Evolutionary conservation across 371 early-diverging fungal species (phyloP).

Genomic region (Funneliformis caledonium): DNA sequence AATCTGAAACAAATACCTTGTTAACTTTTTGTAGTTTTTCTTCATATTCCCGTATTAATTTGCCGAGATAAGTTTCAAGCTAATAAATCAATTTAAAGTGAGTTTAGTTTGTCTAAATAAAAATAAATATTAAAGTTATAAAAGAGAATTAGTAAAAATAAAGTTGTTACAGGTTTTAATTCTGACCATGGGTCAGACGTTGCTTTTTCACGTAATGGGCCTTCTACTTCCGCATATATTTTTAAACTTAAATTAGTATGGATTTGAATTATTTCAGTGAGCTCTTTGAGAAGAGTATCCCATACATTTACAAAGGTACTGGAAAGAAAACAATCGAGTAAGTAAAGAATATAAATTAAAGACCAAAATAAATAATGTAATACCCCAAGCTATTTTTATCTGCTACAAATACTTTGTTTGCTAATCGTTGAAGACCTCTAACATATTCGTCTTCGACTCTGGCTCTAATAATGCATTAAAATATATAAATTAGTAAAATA

Average conservation of each 20-base stretch:
- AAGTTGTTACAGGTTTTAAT: constrained; percentile 16
- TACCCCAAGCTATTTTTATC: constrained; percentile 27
- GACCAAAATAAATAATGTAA: neutral
- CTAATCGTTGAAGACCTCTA: constrained; percentile 29
- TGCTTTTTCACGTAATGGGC: constrained; percentile 20
- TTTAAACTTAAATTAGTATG: constrained; percentile 6
- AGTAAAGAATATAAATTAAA: neutral
- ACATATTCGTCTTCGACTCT: constrained; percentile 29
- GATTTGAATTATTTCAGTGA: constrained; percentile 2
- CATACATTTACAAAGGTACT: constrained; percentile 27
- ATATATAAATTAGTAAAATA: neutral
- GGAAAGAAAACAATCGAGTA: neutral
- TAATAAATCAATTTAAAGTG: neutral
- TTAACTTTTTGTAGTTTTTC: constrained; percentile 29
- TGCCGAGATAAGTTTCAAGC: constrained; percentile 9
- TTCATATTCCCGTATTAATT: constrained; percentile 29
- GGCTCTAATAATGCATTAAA: neutral
- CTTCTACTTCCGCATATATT: constrained; percentile 28
- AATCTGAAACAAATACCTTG: constrained; percentile 3
- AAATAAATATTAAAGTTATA: neutral
- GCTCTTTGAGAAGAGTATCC: constrained; percentile 24
- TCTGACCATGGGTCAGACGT: constrained; percentile 19
- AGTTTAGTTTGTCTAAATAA: neutral
- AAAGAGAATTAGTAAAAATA: neutral
- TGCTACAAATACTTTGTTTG: neutral